Base-by-base conservation (phyloP, 2,329 filamentous ascomycete species). In the Erysiphe pulchra region DNA sequence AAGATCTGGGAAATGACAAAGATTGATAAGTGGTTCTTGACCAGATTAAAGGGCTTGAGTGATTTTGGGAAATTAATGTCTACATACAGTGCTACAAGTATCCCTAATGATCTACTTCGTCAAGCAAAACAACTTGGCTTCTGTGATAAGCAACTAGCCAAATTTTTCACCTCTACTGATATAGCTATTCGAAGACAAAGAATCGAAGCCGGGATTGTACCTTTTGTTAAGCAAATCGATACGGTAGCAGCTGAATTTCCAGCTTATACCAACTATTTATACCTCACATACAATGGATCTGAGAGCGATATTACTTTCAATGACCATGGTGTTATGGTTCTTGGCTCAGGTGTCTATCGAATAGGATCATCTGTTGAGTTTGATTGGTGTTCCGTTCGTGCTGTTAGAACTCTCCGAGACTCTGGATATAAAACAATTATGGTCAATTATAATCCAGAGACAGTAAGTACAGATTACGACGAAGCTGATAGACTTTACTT, bases 361-460 rank as follows among this genome's bases (percentile, higher is more conserved):
- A 98, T 98, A 52, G 90, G 90, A 52, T 94, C 86, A 0, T 94
- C 87, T 0, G 90, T 98, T 48, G 90, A 98, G 60, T 98, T 98
- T 61, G 90, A 98, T 62, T 98, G 90, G 90, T 95, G 90, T 61
- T 93, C 90, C 4, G 90, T 98, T 28, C 72, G 87, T 49, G 84
- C 90, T 6, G 92, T 95, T 50, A 77, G 87, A 50, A 95, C 90
- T 1, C 71, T 98, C 8, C 75, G 90, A 44, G 74, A 82, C 52
- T 73, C 77, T 49, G 81, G 81, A 2, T 75, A 79, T 67, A 95
- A 95, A 69, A 95, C 90, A 0, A 77, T 95, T 56, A 95, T 95
- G 87, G 77, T 92, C 44, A 92, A 92, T 48, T 83, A 80, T 57
- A 93, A 94, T 57, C 86, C 86, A 0, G 86, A 94, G 59, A 93